Base-by-base conservation (phyloP, 1,284 basidiomycete species). In the Ceratobasidium sp. region DNA sequence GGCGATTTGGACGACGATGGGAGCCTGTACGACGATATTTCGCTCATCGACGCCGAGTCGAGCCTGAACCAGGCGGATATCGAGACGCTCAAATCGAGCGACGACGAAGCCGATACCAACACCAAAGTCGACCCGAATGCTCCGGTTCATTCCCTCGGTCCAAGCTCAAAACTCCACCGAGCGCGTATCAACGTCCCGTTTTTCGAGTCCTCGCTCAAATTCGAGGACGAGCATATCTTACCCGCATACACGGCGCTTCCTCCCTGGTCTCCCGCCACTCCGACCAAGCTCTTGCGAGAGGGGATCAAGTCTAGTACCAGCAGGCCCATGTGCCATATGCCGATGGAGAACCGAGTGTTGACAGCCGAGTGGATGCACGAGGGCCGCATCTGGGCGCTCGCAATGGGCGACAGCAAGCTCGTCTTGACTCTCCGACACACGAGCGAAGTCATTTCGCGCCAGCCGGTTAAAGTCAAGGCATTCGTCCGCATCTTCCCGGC, bases 281-380 rank as follows among this genome's bases (percentile, higher is more conserved):
- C 38, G n/a, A 30, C 57, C 33, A 59, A 73, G 23, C 54, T 73
- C 20, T 30, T 73, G 3, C 20, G 57, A 60, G 41, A 48, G 54
- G 41, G 44, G 35, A 6, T 33, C 23, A 35, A 23, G 27, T 10
- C 57, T 2, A n/a, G 69, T 30, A 46, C 27, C n/a, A 38, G 44
- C 27, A 23, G 48, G 16, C 33, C 33, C n/a, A 23, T 38, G 5
- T 44, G 18, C 20, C 3, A 23, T 8, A 71, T 71, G 69, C 60
- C 71, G 14, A 64, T 74, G 71, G 41, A 64, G 4, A 64, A 74
- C 48, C 50, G 60, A 14, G 44, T 74, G 23, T 41, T 74, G 59
- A 74, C 60, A 8, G 71, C 59, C 27, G 71, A 74, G 44, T 74
- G 71, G 71, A 74, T 74, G 71, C 46, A 50, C 33, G 71, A 74